phyloP scores from a whole-genome alignment of 1,139 yeast species.

The Blastobotrys proliferans region DNA sequence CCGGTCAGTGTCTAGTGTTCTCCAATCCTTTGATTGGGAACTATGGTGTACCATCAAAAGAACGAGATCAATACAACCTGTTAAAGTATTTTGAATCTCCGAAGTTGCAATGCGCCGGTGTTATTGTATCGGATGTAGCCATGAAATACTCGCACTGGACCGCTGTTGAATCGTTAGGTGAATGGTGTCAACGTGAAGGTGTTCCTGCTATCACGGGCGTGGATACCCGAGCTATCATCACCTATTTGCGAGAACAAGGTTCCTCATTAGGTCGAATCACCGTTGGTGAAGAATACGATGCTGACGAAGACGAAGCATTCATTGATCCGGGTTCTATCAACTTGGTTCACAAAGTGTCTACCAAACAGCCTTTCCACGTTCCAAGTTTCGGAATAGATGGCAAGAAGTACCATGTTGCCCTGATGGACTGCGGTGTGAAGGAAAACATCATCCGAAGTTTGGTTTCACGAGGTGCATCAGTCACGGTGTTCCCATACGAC shows the following conservation, averaged over 20 bases:
- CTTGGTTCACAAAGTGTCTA: slow-evolving; percentile 88
- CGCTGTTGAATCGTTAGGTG: slow-evolving; percentile 90
- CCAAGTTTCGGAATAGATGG: slow-evolving; percentile 42
- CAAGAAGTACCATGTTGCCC: slow-evolving; percentile 72
- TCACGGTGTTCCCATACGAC: slow-evolving; percentile 94
- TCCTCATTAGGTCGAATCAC: slow-evolving; percentile 88
- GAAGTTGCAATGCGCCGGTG: slow-evolving; percentile 87
- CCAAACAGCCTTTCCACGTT: slow-evolving; percentile 91
- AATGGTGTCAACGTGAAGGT: slow-evolving; percentile 95
- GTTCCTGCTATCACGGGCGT: slow-evolving; percentile 97
- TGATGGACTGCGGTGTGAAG: slow-evolving; percentile 96
- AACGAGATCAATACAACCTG: slow-evolving; percentile 76
- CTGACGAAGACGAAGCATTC: slow-evolving; percentile 87
- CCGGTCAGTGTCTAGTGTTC: slow-evolving; percentile 92
- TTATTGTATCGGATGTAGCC: slow-evolving; percentile 94
- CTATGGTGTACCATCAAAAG: slow-evolving; percentile 89
- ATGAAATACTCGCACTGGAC: slow-evolving; percentile 97
- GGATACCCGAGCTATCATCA: slow-evolving; percentile 91
- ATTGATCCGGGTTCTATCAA: slow-evolving; percentile 90
- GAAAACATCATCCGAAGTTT: slow-evolving; percentile 92
- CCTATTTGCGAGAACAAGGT: slow-evolving; percentile 91
- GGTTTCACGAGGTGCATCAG: slow-evolving; percentile 90
- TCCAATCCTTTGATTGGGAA: slow-evolving; percentile 97
- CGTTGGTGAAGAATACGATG: slow-evolving; percentile 85
- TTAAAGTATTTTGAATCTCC: slow-evolving; percentile 91